phyloP scores from a whole-genome alignment of 805 yeast species.

The Candida xiaguanensis region DNA sequence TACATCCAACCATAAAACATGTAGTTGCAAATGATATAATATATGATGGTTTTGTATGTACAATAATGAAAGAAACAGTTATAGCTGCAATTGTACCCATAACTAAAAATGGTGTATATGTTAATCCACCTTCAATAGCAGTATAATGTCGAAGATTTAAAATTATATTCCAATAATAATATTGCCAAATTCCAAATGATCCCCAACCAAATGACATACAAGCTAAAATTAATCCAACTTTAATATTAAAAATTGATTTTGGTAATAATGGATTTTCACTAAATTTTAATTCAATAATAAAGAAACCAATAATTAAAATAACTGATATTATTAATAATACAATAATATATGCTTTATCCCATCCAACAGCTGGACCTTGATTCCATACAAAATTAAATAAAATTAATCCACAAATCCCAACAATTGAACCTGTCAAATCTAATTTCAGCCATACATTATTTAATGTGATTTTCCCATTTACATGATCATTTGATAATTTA shows the following conservation, averaged over 20 bases:
- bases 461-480: slow-evolving; percentile 10
- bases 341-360: slow-evolving; percentile 58
- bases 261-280: slow-evolving; percentile 55
- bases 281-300: slow-evolving; percentile 44
- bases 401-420: slow-evolving; percentile 59
- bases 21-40: slow-evolving; percentile 48
- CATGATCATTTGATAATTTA: slow-evolving; percentile 2
- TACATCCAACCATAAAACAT: slow-evolving; percentile 53
- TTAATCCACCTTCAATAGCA: slow-evolving; percentile 32
- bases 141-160: slow-evolving; percentile 47
- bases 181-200: slow-evolving; percentile 72
- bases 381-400: slow-evolving; percentile 69
- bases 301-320: slow-evolving; percentile 36
- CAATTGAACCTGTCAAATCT: slow-evolving; percentile 29
- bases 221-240: slow-evolving; percentile 46
- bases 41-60: slow-evolving; percentile 45
- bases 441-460: slow-evolving; percentile 12
- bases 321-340: slow-evolving; percentile 54
- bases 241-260: slow-evolving; percentile 38
- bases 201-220: slow-evolving; percentile 70
- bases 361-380: slow-evolving; percentile 72
- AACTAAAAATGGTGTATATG: slow-evolving; percentile 44
- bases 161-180: slow-evolving; percentile 52
- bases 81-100: slow-evolving; percentile 57
- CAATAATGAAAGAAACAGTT: slow-evolving; percentile 46